phyloP scores from a whole-genome alignment of 129 eudicot genomes.

The Pittosporum tobira region DNA sequence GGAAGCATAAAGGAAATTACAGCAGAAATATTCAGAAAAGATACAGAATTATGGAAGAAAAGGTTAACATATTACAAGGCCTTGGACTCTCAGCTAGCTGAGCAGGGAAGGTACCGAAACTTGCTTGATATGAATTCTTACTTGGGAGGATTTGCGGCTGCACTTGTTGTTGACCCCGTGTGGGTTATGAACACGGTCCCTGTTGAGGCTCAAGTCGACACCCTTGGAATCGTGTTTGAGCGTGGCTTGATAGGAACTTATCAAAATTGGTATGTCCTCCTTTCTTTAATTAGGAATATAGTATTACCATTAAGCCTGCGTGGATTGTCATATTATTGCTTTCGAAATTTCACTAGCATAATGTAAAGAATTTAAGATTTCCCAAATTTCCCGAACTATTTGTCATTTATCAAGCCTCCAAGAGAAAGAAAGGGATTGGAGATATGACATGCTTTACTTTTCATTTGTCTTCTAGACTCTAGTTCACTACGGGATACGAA shows the following conservation, averaged over 20 bases:
- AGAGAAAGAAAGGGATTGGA: no score
- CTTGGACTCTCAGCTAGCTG: constrained; percentile 56
- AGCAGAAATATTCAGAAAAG: constrained; percentile 29
- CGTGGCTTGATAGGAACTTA: constrained; percentile 91
- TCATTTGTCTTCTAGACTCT: not conserved
- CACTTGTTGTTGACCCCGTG: constrained; percentile 57
- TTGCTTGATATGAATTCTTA: constrained; percentile 87
- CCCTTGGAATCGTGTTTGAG: constrained; percentile 74
- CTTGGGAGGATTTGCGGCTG: constrained; percentile 93
- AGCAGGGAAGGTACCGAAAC: constrained; percentile 72
- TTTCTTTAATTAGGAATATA: not conserved
- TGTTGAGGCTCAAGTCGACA: constrained; percentile 49
- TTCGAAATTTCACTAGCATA: not conserved
- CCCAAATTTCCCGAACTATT: not conserved
- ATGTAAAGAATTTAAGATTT: not conserved
- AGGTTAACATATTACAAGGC: constrained; percentile 52
- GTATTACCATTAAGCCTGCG: not conserved
- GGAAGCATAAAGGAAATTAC: constrained; percentile 58
- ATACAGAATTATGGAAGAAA: constrained; percentile 60
- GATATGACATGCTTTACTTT: no score
- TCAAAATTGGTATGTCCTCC: constrained; percentile 68
- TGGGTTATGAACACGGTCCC: constrained; percentile 97
- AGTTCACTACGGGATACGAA: not conserved
- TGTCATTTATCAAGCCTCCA: not conserved
- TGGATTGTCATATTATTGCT: not conserved